These are phyloP conservation scores for Ophiostoma triangulosporum DNA, from an alignment of 2,329 filamentous ascomycete genomes.

Conservation along the genomic window DNA sequence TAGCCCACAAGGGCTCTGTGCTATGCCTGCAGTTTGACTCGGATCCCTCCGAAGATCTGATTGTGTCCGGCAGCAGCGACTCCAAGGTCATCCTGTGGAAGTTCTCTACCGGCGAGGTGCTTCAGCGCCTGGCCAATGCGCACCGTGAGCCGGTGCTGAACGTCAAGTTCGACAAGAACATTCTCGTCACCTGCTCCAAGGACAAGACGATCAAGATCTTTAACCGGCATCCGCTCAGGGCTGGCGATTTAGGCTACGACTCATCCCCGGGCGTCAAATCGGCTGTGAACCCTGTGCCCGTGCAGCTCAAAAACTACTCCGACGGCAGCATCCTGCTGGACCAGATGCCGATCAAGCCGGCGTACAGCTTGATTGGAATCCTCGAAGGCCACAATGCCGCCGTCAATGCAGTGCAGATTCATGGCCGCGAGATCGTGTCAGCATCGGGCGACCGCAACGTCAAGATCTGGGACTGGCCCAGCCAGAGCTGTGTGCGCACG, in stretches of 20 bases:
- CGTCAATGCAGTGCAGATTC: slow-evolving; percentile 90
- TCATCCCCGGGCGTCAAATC: slow-evolving; percentile 10
- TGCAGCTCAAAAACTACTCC: slow-evolving; percentile 39
- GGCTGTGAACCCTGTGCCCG: slow-evolving; percentile 42
- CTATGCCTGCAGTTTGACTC: slow-evolving; percentile 92
- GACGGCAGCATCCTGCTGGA: slow-evolving; percentile 28
- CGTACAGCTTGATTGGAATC: slow-evolving; percentile 65
- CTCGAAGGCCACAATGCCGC: slow-evolving; percentile 79
- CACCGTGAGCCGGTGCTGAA: slow-evolving; percentile 89
- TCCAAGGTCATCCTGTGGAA: slow-evolving; percentile 81
- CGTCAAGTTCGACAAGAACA: slow-evolving; percentile 79
- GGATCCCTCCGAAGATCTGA: slow-evolving; percentile 70
- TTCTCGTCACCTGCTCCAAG: slow-evolving; percentile 92
- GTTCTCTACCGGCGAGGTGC: slow-evolving; percentile 76
- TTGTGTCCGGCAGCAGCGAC: slow-evolving; percentile 93
- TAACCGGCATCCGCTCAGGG: slow-evolving; percentile 58
- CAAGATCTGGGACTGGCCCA: slow-evolving; percentile 87
- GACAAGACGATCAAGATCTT: slow-evolving; percentile 96
- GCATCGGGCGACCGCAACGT: slow-evolving; percentile 88
- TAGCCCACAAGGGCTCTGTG: slow-evolving; percentile 73
- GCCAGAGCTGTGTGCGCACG: slow-evolving; percentile 60
- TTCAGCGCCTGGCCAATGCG: slow-evolving; percentile 63
- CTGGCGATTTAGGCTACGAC: slow-evolving; percentile 44
- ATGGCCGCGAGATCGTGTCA: slow-evolving; percentile 76
- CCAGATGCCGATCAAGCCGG: slow-evolving; percentile 39